Percentiles rank a stretch among this genome's conserved stretches.
Evolutionary conservation across 495 filamentous ascomycete species (phyloP).

Genomic region (Talaromyces thailandensis): DNA sequence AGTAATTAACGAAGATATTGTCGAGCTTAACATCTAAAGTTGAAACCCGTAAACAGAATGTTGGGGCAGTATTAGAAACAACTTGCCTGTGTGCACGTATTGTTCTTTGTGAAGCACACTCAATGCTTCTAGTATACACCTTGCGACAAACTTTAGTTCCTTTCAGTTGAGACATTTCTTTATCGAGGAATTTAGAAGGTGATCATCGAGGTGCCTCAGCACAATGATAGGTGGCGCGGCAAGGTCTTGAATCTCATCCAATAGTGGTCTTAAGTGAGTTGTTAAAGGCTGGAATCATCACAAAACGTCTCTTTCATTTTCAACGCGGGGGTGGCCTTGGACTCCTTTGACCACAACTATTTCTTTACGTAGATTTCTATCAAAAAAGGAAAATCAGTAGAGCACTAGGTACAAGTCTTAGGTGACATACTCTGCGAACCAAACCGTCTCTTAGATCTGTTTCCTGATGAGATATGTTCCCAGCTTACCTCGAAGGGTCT

Average conservation of each 20-base stretch:
- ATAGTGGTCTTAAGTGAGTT: conserved; percentile 17
- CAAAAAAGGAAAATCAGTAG: conserved; percentile 1
- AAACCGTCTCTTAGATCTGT: conserved; percentile 19
- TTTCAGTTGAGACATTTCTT: conserved; percentile 21
- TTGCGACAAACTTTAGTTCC: conserved; percentile 9
- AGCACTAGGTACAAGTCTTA: not conserved
- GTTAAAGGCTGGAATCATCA: conserved; percentile 23
- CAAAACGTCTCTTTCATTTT: conserved; percentile 31
- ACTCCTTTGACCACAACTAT: conserved; percentile 30
- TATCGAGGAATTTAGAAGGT: conserved; percentile 25
- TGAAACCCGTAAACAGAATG: not conserved
- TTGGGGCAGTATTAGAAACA: not conserved
- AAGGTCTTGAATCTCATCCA: conserved; percentile 30
- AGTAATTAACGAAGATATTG: conserved; percentile 10
- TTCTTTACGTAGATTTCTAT: conserved; percentile 19
- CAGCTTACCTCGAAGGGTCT: conserved; percentile 1
- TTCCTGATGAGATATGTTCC: conserved; percentile 12
- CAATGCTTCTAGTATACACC: conserved; percentile 8
- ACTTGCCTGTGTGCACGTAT: conserved; percentile 8
- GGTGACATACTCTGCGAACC: conserved; percentile 23
- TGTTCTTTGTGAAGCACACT: conserved; percentile 5
- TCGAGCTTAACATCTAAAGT: conserved; percentile 9
- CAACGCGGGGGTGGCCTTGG: conserved; percentile 19
- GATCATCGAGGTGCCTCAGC: conserved; percentile 28
- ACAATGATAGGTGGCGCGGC: conserved; percentile 28